phyloP scores from a whole-genome alignment of 179 eudicot species.

The Vitellaria paradoxa region DNA sequence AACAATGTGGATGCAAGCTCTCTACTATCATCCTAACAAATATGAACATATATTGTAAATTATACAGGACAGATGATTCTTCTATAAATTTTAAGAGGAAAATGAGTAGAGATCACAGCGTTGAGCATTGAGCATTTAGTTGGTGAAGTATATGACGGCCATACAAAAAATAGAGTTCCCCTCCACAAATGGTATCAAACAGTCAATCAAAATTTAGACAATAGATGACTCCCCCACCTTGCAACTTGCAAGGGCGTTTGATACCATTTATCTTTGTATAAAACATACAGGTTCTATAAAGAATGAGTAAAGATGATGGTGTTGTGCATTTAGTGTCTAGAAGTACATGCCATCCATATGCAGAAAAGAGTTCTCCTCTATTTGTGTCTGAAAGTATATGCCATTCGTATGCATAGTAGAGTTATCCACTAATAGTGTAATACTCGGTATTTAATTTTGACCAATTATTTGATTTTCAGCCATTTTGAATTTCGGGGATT shows the following conservation, averaged over 20 bases:
- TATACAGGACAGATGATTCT: neutral
- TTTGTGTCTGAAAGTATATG: too few species aligned
- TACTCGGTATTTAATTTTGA: too few species aligned
- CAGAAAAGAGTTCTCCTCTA: too few species aligned
- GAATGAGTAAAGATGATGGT: too few species aligned
- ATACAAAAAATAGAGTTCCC: neutral
- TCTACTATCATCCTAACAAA: constrained; percentile 87
- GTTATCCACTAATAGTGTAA: too few species aligned
- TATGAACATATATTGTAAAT: neutral
- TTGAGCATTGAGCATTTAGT: neutral
- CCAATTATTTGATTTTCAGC: too few species aligned
- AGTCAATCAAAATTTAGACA: neutral
- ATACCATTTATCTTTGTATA: too few species aligned
- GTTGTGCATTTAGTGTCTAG: too few species aligned
- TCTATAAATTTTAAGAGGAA: neutral
- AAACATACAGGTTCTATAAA: too few species aligned
- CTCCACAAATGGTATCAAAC: neutral
- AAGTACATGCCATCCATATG: too few species aligned
- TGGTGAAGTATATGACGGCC: neutral
- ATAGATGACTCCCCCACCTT: neutral
- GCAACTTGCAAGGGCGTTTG: neutral
- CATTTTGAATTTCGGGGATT: too few species aligned
- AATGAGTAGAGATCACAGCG: neutral
- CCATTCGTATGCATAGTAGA: too few species aligned
- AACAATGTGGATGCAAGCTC: constrained; percentile 71